phyloP scores from a whole-genome alignment of 805 yeast species.

The Wickerhamiella spandovensis region DNA sequence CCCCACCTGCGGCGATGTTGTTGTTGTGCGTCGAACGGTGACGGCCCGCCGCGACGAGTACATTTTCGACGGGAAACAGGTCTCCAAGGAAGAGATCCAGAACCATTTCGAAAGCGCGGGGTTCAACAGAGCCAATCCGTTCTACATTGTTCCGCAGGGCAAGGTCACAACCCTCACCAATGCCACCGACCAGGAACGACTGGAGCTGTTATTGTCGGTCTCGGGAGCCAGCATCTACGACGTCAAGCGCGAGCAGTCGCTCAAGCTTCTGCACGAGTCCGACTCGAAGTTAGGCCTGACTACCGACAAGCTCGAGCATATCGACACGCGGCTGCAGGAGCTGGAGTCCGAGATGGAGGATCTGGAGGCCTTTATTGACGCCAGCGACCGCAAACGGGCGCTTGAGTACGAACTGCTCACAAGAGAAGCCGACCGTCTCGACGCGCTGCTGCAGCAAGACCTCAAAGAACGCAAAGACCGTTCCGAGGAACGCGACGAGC shows the following conservation, averaged over 20 bases:
- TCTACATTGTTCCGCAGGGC: slow-evolving; percentile 96
- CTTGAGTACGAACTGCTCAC: slow-evolving; percentile 65
- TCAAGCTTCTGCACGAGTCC: slow-evolving; percentile 65
- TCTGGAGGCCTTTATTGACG: slow-evolving; percentile 50
- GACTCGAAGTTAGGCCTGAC: slow-evolving; percentile 54
- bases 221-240: slow-evolving; percentile 94
- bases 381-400: slow-evolving; percentile 55
- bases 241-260: slow-evolving; percentile 59
- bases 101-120: slow-evolving; percentile 79
- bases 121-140: slow-evolving; percentile 78
- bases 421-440: slow-evolving; percentile 35
- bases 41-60: slow-evolving; percentile 79
- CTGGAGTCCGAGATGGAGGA: slow-evolving; percentile 71
- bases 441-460: slow-evolving; percentile 3
- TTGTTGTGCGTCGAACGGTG: slow-evolving; percentile 71
- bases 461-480: slow-evolving; percentile 4
- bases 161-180: slow-evolving; percentile 76
- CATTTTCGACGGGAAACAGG: slow-evolving; percentile 64
- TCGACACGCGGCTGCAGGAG: slow-evolving; percentile 61
- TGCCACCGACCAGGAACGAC: slow-evolving; percentile 73
- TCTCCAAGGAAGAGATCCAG: slow-evolving; percentile 69
- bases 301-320: slow-evolving; percentile 55
- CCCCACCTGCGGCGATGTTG: slow-evolving; percentile 48
- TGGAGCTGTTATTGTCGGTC: slow-evolving; percentile 71
- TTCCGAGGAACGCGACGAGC: background rate